Evolutionary conservation across 2,329 filamentous ascomycete species (phyloP).

Genomic region (Cadophora sp.): DNA sequence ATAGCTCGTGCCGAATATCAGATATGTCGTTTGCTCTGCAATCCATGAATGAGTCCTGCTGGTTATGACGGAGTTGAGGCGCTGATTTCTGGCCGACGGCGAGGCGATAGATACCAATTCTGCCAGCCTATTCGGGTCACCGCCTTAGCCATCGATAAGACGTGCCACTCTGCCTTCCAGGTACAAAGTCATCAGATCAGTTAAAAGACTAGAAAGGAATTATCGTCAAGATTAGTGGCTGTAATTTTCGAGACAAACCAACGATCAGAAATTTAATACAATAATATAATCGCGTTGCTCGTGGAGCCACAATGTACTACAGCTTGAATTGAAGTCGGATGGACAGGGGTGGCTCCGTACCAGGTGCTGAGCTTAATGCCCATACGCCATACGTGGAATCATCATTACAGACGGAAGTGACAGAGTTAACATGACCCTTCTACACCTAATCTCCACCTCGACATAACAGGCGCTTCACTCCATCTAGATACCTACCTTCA

Average conservation of each 20-base stretch:
- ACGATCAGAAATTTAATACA: no score
- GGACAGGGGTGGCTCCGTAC: not conserved
- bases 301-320: no score
- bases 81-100: not conserved
- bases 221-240: no score
- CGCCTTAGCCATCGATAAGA: conserved; percentile 1
- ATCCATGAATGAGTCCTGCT: conserved; percentile 3
- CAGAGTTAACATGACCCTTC: no score
- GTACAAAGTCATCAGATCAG: no score
- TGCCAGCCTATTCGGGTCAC: conserved; percentile 9
- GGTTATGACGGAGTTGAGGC: conserved; percentile 12
- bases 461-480: not conserved
- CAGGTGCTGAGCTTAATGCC: not conserved
- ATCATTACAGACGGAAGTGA: not conserved
- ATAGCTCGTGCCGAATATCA: not conserved
- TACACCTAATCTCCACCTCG: no score
- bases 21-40: not conserved
- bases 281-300: no score
- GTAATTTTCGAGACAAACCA: no score
- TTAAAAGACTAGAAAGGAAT: no score
- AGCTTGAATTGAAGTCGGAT: not conserved
- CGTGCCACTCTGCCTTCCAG: not conserved
- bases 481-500: no score
- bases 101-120: conserved; percentile 1
- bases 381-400: conserved; percentile 13